Base-by-base conservation (phyloP, 225 moss, liverwort and hornwort genomes). In the Lunularia cruciata region DNA sequence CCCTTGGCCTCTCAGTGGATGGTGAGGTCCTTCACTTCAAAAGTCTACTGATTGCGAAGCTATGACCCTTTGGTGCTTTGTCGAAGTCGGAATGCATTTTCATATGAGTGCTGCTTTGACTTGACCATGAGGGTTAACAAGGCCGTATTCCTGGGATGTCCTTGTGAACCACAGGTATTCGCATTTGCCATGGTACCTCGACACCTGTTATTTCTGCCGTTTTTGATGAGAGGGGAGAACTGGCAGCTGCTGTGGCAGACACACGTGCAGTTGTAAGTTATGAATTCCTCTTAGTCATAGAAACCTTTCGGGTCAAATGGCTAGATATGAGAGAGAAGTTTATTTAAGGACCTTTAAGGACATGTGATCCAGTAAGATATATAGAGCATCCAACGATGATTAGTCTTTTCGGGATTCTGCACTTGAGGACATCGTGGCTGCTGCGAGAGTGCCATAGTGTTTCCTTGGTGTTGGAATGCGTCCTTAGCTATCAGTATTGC, bases 161-260 rank as follows among this genome's bases (percentile, higher is more conserved):
- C n/a, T n/a, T n/a, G n/a, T n/a, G n/a, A 36, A 57, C 54, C 61
- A 36, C 90, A 94, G 93, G 93, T 60, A 89, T 98, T 43, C 83
- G 91, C 78, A 86, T 81, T 72, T 93, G 89, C 76, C 67, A 70
- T 76, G 89, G 85, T 72, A 58, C 74, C 57, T 85, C 91, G 66
- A 98, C 93, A 53, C 93, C 93, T 6, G 85, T 91, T 48, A 89
- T 93, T 51, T 93, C 91, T 66, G 89, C 93, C 28, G 89, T 98
- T 48, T 91, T 89, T 84, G 98, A 98, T 76, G 83, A 69, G 72
- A 81, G 75, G 47, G 93, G 98, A 67, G 98, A 98, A 79, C 46
- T 95, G 67, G 82, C 85, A 76, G 88, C 86, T 55, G 89, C 90
- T 70, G 88, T 95, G 70, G 94, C 91, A 4, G 88, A 95, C 75